Evolutionary conservation across 75 land plant species (phyloP).

Genomic region (Pinus tabuliformis): DNA sequence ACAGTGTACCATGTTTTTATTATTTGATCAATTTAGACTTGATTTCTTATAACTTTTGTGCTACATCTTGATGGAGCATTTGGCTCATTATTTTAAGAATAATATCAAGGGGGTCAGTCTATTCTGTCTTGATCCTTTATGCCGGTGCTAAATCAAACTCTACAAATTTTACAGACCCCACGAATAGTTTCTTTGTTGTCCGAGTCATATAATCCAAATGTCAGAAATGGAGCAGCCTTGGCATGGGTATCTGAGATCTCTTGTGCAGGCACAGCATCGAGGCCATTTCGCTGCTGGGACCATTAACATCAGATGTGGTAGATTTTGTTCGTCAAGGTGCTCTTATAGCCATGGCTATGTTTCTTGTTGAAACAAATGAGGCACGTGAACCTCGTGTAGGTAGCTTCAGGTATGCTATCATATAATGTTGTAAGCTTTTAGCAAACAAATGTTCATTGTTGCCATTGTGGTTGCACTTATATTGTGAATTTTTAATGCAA

Average conservation of each 20-base stretch:
- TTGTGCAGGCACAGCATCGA: constrained; percentile 45
- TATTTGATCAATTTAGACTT: too few species aligned
- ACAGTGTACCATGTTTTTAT: too few species aligned
- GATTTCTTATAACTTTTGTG: too few species aligned
- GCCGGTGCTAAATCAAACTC: too few species aligned
- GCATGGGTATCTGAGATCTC: constrained; percentile 31
- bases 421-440: neutral
- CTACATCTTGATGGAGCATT: too few species aligned
- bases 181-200: constrained; percentile 38
- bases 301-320: constrained; percentile 41
- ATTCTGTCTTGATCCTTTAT: too few species aligned
- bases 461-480: neutral
- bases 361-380: constrained; percentile 34
- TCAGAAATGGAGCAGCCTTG: constrained; percentile 38
- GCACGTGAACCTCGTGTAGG: constrained; percentile 29
- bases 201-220: constrained; percentile 45
- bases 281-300: constrained; percentile 35
- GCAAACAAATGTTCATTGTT: neutral
- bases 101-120: too few species aligned
- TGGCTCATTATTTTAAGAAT: too few species aligned
- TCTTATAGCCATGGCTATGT: constrained; percentile 46
- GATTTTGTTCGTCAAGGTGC: constrained; percentile 20
- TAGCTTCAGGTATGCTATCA: constrained; percentile 58
- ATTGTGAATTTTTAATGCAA: neutral
- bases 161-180: constrained; percentile 16